phyloP scores from a whole-genome alignment of 2,329 filamentous ascomycete species.

The Paracoccidioides lutzii region DNA sequence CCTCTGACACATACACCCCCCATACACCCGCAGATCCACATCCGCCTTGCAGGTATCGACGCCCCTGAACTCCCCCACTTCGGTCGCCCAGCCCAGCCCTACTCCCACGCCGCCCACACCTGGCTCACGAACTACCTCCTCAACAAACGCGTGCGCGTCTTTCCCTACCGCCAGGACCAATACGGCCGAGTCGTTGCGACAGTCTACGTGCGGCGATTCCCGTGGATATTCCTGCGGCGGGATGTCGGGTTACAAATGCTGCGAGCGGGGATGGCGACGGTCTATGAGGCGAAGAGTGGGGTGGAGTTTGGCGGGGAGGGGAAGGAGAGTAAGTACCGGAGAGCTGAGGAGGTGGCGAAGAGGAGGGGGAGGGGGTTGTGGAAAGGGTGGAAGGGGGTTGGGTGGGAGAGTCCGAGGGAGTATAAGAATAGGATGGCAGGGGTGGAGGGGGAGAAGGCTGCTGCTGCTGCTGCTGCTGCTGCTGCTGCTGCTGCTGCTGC shows the following conservation, averaged over 20 bases:
- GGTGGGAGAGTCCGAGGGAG: slow-evolving; percentile 71
- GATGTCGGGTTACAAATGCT: slow-evolving; percentile 90
- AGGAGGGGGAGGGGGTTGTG: slow-evolving; percentile 59
- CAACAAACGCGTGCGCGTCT: slow-evolving; percentile 62
- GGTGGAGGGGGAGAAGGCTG: slow-evolving; percentile 22
- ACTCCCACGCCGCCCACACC: slow-evolving; percentile 61
- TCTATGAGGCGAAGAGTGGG: slow-evolving; percentile 85
- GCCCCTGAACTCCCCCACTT: slow-evolving; percentile 91
- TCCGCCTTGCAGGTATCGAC: slow-evolving; percentile 84
- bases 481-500: slow-evolving; percentile 5
- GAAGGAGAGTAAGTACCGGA: slow-evolving; percentile 34
- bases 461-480: not conserved
- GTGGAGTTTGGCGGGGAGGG: slow-evolving; percentile 71
- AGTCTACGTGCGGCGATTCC: slow-evolving; percentile 53
- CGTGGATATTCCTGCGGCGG: slow-evolving; percentile 40
- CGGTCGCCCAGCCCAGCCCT: slow-evolving; percentile 75
- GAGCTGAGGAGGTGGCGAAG: slow-evolving; percentile 46
- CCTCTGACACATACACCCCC: not conserved
- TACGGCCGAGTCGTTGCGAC: slow-evolving; percentile 85
- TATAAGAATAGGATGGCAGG: slow-evolving; percentile 58
- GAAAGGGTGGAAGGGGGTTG: slow-evolving; percentile 42
- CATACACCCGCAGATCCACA: slow-evolving; percentile 46
- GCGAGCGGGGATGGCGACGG: slow-evolving; percentile 67
- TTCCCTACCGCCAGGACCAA: slow-evolving; percentile 75
- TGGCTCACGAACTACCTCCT: slow-evolving; percentile 67